Percentiles rank a stretch among this genome's conserved stretches.
These are phyloP conservation scores for Globisporangium parvum DNA, from an alignment of 352 stramenopile species.

Conservation along the genomic window DNA sequence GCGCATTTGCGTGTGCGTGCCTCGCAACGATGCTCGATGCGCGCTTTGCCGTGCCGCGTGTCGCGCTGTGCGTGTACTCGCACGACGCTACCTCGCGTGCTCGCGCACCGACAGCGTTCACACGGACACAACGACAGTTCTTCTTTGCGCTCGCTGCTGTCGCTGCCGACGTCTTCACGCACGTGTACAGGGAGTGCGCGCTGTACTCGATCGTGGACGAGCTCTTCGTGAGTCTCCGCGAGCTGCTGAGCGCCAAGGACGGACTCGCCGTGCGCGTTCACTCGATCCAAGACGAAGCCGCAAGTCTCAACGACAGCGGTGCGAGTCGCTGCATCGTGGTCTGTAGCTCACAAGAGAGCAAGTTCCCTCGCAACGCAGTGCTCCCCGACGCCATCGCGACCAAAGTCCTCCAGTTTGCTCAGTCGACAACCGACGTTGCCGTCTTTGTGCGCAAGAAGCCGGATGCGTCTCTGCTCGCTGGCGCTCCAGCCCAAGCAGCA, in stretches of 20 bases:
- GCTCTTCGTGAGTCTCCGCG: conserved; percentile 34
- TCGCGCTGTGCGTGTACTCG: conserved; percentile 58
- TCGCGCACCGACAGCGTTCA: conserved; percentile 25
- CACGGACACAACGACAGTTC: conserved; percentile 39
- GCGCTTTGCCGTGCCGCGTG: conserved; percentile 12
- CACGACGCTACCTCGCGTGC: conserved; percentile 23
- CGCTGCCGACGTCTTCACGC: conserved; percentile 34
- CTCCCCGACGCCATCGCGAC: conserved; percentile 24
- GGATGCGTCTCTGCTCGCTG: background rate
- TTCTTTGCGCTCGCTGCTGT: conserved; percentile 53
- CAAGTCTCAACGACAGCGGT: too few relatives aligned
- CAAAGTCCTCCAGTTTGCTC: conserved; percentile 30
- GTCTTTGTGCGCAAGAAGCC: conserved; percentile 17
- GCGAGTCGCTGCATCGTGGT: conserved; percentile 10
- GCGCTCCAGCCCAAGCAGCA: background rate
- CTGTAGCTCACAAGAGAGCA: conserved; percentile 25
- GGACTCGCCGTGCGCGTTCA: conserved; percentile 28
- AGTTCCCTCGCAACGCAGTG: conserved; percentile 13
- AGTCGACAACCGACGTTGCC: conserved; percentile 3
- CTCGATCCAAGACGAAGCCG: background rate
- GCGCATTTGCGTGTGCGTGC: conserved; percentile 42
- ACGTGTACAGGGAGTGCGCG: conserved; percentile 51
- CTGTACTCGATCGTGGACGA: conserved; percentile 43
- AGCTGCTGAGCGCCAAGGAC: conserved; percentile 39
- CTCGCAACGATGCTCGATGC: conserved; percentile 61